Base-by-base conservation (phyloP, 306 rosid species). In the Macrotyloma uniflorum region DNA sequence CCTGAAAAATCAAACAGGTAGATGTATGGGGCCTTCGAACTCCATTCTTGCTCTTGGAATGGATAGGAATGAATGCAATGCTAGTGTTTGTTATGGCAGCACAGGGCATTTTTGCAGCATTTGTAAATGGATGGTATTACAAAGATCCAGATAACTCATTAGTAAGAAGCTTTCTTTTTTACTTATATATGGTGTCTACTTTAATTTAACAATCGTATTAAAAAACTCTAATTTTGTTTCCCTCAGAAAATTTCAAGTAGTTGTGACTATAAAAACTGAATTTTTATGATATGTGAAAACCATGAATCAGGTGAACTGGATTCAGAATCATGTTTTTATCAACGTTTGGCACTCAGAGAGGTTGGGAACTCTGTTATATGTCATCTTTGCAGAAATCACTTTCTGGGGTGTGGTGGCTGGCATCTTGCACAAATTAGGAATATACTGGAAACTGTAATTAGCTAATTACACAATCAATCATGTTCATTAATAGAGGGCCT, bases 11-110 rank as follows among this genome's bases (percentile, higher is more conserved):
- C 2, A 58, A 77, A 79, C 88, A 93, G 97, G 91, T 93, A 7
- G 97, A 93, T 74, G 86, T 93, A 50, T 91, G 97, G 93, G 92
- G 93, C 4, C 23, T 83, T 30, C 85, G 96, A 24, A 88, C 82
- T 20, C 96, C 93, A 33, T 93, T 93, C 76, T 83, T 93, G 43
- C 86, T 90, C 83, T 83, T 93, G 57, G 97, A 93, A 65, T 93
- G 98, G 98, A 93, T 91, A 20, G 97, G 98, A 80, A 90, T 88
- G 97, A 93, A 93, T 75, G 97, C 97, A 10, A 91, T 93, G 98
- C 89, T 91, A 14, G 97, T 93, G 77, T 93, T 82, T 85, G 96
- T 91, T 76, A 73, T 93, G 93, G 97, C 96, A 55, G 98, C 97
- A 18, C 87, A 93, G 35, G 97, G 96, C 11, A 93, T 93, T 70